These are phyloP conservation scores for Saccharomycopsis fodiens DNA, from an alignment of 805 yeast genomes.

Conservation along the genomic window DNA sequence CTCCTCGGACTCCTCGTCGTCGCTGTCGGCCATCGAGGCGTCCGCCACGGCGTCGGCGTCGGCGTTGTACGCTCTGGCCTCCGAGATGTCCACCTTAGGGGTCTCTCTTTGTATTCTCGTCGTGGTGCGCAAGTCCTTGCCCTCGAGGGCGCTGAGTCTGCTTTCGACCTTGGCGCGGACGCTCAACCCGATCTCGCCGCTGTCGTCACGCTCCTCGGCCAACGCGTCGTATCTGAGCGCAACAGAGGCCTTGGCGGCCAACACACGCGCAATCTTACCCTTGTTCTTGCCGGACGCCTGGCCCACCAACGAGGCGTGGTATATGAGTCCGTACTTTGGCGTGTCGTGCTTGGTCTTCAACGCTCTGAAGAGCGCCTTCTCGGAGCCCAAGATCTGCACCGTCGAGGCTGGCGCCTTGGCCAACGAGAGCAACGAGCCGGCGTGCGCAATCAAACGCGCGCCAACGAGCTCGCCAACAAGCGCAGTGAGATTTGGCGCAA, in stretches of 20 bases:
- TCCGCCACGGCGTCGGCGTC: slow-evolving; percentile 78
- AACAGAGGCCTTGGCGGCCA: slow-evolving; percentile 98
- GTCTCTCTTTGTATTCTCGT: slow-evolving; percentile 75
- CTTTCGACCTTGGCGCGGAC: slow-evolving; percentile 91
- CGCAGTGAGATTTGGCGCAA: slow-evolving; percentile 95
- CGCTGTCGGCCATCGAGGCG: slow-evolving; percentile 29
- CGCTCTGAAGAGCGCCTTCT: slow-evolving; percentile 97
- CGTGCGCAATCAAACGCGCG: slow-evolving; percentile 95
- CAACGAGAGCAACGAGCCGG: slow-evolving; percentile 88
- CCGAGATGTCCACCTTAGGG: slow-evolving; percentile 79
- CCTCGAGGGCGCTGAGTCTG: slow-evolving; percentile 91
- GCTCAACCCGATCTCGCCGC: slow-evolving; percentile 87
- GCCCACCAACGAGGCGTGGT: slow-evolving; percentile 95
- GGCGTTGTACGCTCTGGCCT: slow-evolving; percentile 83
- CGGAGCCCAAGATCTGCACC: slow-evolving; percentile 96
- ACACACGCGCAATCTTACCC: slow-evolving; percentile 97
- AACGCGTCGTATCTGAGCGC: slow-evolving; percentile 94
- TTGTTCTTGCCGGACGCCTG: slow-evolving; percentile 97
- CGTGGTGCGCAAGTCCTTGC: slow-evolving; percentile 90
- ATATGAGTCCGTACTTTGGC: slow-evolving; percentile 94
- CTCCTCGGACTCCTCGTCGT: slow-evolving; percentile 33
- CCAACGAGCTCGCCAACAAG: slow-evolving; percentile 97
- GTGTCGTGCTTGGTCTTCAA: slow-evolving; percentile 97
- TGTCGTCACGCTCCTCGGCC: slow-evolving; percentile 94
- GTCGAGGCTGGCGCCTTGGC: slow-evolving; percentile 99